A percentile compares a stretch with the other conserved stretches of the same genome.
These are phyloP conservation scores for Phytopythium sindhum DNA, from an alignment of 352 stramenopile genomes.

Conservation along the genomic window DNA sequence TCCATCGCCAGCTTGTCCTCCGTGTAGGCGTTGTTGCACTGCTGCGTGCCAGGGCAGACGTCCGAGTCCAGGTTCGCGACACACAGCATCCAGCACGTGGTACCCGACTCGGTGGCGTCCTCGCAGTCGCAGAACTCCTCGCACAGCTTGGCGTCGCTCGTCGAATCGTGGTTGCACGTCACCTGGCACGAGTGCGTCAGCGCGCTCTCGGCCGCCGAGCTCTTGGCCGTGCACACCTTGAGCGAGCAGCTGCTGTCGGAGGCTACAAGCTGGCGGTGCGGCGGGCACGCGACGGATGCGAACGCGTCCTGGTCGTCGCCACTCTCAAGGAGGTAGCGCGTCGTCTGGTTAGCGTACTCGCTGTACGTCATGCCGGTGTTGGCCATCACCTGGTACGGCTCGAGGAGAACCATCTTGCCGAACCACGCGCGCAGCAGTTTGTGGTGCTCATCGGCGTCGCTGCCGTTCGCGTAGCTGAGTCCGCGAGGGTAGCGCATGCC, in stretches of 20 bases:
- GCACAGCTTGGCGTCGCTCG: conserved; percentile 29
- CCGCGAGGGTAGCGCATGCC: conserved; percentile 66
- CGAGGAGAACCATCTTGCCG: conserved; percentile 61
- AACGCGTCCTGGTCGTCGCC: conserved; percentile 29
- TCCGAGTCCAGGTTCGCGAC: conserved; percentile 41
- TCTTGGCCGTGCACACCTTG: conserved; percentile 39
- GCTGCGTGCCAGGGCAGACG: conserved; percentile 40
- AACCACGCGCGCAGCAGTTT: conserved; percentile 62
- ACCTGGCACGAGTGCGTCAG: conserved; percentile 46
- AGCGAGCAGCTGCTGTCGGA: conserved; percentile 49
- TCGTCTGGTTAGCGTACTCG: conserved; percentile 51
- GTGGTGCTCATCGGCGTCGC: conserved; percentile 19
- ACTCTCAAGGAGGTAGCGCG: conserved; percentile 43
- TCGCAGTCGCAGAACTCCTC: conserved; percentile 41
- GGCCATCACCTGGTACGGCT: conserved; percentile 37
- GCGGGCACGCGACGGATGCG: conserved; percentile 41
- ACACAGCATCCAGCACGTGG: conserved; percentile 59
- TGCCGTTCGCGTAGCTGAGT: conserved; percentile 30
- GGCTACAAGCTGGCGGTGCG: conserved; percentile 34
- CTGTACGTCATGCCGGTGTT: conserved; percentile 56
- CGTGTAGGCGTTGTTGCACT: conserved; percentile 36
- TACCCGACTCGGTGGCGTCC: conserved; percentile 21
- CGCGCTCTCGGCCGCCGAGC: conserved; percentile 17
- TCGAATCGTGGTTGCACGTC: conserved; percentile 52
- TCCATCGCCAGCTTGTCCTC: conserved; percentile 43